Percentiles rank a stretch among this genome's conserved stretches.
phyloP scores from a whole-genome alignment of 75 land plant species.

The Picea sitchensis region DNA sequence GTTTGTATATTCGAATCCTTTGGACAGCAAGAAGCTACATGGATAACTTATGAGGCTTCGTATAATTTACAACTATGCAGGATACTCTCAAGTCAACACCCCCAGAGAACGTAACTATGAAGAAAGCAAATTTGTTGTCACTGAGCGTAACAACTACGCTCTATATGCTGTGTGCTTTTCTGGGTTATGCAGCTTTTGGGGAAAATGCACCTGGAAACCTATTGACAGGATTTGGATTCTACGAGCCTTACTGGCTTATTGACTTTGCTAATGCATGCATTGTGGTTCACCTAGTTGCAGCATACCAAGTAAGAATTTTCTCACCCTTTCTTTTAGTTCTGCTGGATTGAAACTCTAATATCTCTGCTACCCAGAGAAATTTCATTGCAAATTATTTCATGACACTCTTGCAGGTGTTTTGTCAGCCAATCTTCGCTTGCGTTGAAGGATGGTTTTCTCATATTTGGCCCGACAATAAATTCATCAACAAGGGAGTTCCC shows the following conservation, averaged over 20 bases:
- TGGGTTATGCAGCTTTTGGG: conserved; percentile 22
- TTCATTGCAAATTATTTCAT: conserved; percentile 2
- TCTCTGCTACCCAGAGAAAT: not conserved
- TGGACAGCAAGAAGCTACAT: too few relatives aligned
- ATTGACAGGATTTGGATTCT: conserved; percentile 17
- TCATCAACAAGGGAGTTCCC: conserved; percentile 1
- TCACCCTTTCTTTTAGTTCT: not conserved
- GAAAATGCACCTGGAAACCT: conserved; percentile 14
- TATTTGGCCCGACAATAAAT: conserved; percentile 5
- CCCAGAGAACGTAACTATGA: conserved; percentile 22
- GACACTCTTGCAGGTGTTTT: conserved; percentile 16
- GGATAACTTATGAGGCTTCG: too few relatives aligned
- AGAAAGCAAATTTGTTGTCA: conserved; percentile 13
- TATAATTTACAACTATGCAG: conserved; percentile 23
- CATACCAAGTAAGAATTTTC: conserved; percentile 13
- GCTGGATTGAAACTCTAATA: not conserved
- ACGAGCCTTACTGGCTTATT: conserved; percentile 18
- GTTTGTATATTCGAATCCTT: too few relatives aligned
- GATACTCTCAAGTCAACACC: conserved; percentile 72
- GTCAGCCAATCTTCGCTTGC: conserved; percentile 25
- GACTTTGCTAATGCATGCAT: conserved; percentile 17
- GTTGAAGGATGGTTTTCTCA: conserved; percentile 9
- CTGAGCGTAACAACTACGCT: not conserved
- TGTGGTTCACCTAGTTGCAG: conserved; percentile 16
- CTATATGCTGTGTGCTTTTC: conserved; percentile 12